Percentiles rank a stretch among this genome's conserved stretches.
These are phyloP conservation scores for Aquilaria yunnanensis DNA, from an alignment of 345 rosid genomes.

Conservation along the genomic window DNA sequence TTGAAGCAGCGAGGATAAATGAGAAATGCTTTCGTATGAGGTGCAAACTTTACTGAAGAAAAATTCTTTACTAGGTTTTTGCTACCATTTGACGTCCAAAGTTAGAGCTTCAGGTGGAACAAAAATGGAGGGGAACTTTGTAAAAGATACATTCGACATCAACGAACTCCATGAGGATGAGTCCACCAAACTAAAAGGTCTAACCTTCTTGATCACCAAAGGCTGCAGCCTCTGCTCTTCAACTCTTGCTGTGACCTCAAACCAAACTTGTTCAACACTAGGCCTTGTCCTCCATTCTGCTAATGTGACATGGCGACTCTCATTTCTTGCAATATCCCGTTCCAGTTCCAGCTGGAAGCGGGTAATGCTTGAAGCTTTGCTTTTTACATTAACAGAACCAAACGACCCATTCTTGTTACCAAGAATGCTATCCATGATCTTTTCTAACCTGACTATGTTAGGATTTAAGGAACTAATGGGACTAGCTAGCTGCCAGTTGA, in stretches of 20 bases:
- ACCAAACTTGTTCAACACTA: slow-evolving; percentile 52
- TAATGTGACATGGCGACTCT: slow-evolving; percentile 22
- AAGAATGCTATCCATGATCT: slow-evolving; percentile 29
- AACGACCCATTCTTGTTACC: slow-evolving; percentile 22
- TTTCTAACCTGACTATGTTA: slow-evolving; percentile 40
- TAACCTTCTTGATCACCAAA: slow-evolving; percentile 38
- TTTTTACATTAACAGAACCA: slow-evolving; percentile 36
- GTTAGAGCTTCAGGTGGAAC: slow-evolving; percentile 78
- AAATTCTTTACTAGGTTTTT: slow-evolving; percentile 1
- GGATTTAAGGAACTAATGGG: slow-evolving; percentile 33
- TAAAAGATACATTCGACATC: slow-evolving; percentile 65
- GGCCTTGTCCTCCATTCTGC: slow-evolving; percentile 70
- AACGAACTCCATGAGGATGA: slow-evolving; percentile 64
- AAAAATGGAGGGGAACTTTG: slow-evolving; percentile 64
- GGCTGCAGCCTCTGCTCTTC: slow-evolving; percentile 54
- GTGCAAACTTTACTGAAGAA: neutral
- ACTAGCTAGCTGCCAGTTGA: slow-evolving; percentile 21
- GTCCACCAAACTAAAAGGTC: slow-evolving; percentile 53
- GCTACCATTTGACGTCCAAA: slow-evolving; percentile 75
- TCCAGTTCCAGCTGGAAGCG: slow-evolving; percentile 60
- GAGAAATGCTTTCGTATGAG: neutral
- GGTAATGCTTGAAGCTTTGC: slow-evolving; percentile 38
- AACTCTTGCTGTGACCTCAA: slow-evolving; percentile 48
- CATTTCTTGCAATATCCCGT: slow-evolving; percentile 33
- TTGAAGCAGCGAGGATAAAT: neutral